Evolutionary conservation across 1,139 yeast species (phyloP), one percentile per base, ranked within the genome.

Genomic region (Candida tunisiensis): DNA sequence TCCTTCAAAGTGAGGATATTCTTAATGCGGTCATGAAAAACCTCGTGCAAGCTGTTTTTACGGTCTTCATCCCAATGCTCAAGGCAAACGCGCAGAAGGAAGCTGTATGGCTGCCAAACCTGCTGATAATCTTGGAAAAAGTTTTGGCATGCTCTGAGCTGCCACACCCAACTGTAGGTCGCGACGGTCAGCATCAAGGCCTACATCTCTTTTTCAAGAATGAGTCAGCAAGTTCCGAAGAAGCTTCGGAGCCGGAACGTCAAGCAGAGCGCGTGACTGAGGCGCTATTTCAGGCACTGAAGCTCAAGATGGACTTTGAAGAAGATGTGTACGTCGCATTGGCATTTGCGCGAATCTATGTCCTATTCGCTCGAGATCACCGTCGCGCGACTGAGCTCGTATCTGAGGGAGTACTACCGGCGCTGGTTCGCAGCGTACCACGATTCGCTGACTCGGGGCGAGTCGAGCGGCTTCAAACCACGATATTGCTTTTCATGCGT

Each of bases 311-410:
- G 3, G 53, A 53, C 0, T 45, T 70, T 6, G 43, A 55, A 1
- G 58, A 56, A 23, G 56, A 62, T 12, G 54, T 61, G 21, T n/a
- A n/a, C n/a, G 49, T 68, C 2, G 74, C 75, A 0, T 38, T 63
- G 2, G 62, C 70, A 0, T 47, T 70, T 2, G 57, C 69, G 8
- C 56, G 72, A 21, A 41, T 74, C 2, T 45, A 77, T 31, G 59
- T 71, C 1, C 44, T 74, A 8, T 67, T 62, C 35, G 60, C 80
- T 7, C 55, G 61, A 21, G 57, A 62, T 9, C 61, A 60, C 14
- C 44, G 40, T 0, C 50, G 44, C 28, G 62, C 69, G 3, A 36
- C 38, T 3, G 40, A 38, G 19, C 56, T 79, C 12, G 43, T 66
- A 2, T 45, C 51, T 7, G 62, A 77, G 0, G 57, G 60, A 0